These are phyloP conservation scores for Fagus crenata DNA, from an alignment of 306 rosid genomes.

Conservation along the genomic window DNA sequence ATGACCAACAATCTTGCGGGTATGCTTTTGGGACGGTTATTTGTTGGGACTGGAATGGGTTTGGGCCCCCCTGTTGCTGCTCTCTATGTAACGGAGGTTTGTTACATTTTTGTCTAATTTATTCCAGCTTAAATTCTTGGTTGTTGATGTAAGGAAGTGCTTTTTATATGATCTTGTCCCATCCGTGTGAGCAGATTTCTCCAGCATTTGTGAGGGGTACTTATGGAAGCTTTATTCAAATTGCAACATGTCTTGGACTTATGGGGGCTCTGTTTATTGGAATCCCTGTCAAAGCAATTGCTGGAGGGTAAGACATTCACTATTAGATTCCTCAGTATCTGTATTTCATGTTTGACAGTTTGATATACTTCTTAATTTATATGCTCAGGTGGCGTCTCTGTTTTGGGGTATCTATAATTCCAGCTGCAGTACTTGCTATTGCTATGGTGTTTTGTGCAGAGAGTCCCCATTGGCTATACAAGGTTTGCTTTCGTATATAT, in stretches of 20 bases:
- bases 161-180: constrained; percentile 27
- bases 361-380: constrained; percentile 26
- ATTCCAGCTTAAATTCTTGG: constrained; percentile 17
- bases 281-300: constrained; percentile 79
- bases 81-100: constrained; percentile 88
- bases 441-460: constrained; percentile 87
- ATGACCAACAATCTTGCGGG: constrained; percentile 80
- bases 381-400: constrained; percentile 95
- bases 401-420: constrained; percentile 81
- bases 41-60: constrained; percentile 98
- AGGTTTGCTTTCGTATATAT: constrained; percentile 46
- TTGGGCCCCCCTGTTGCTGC: constrained; percentile 84
- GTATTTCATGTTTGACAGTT: constrained; percentile 25
- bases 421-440: constrained; percentile 71
- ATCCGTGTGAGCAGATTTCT: constrained; percentile 58
- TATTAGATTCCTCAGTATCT: constrained; percentile 16
- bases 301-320: constrained; percentile 64
- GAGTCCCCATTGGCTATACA: constrained; percentile 91
- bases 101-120: constrained; percentile 27
- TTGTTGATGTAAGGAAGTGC: background rate
- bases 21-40: constrained; percentile 88
- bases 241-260: constrained; percentile 92
- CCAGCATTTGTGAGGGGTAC: constrained; percentile 94
- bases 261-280: constrained; percentile 90
- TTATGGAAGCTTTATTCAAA: constrained; percentile 86